A percentile compares a stretch with the other conserved stretches of the same genome.
Evolutionary conservation across 1,284 basidiomycete genomes (phyloP).

Genomic region (Leccinum pallidistipes): DNA sequence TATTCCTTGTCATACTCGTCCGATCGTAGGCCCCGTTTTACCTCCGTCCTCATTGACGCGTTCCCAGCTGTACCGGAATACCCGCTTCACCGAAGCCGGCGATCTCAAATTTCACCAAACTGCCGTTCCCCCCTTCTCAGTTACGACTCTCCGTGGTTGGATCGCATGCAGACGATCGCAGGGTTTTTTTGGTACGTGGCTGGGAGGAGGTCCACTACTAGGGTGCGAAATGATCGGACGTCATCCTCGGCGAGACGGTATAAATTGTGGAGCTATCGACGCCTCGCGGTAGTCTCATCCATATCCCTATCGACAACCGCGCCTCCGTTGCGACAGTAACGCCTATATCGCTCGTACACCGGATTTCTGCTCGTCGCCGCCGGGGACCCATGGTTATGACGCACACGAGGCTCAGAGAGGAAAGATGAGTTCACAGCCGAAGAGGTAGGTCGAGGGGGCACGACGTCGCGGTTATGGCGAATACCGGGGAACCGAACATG

Average conservation of each 20-base stretch:
- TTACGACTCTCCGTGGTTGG: neutral
- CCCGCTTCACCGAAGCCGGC: slow-evolving; percentile 25
- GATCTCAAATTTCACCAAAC: neutral
- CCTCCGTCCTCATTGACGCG: slow-evolving; percentile 2
- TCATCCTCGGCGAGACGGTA: slow-evolving; percentile 5
- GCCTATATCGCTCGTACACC: neutral
- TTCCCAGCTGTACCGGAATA: slow-evolving; percentile 22
- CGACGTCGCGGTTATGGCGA: slow-evolving; percentile 15
- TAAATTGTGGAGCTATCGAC: slow-evolving; percentile 15
- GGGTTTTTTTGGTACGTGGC: neutral
- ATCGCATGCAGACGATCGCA: neutral
- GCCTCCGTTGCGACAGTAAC: neutral
- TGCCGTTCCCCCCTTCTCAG: neutral
- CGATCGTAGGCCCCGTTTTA: slow-evolving; percentile 16
- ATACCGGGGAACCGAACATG: slow-evolving; percentile 21
- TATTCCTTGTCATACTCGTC: slow-evolving; percentile 12
- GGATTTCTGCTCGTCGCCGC: slow-evolving; percentile 6
- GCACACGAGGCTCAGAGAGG: neutral
- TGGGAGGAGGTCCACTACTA: neutral
- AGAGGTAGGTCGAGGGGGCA: neutral
- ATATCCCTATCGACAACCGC: slow-evolving; percentile 2
- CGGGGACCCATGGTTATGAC: slow-evolving; percentile 1
- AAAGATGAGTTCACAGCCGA: neutral
- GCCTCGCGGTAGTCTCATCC: slow-evolving; percentile 5
- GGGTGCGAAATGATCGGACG: slow-evolving; percentile 17